Percentiles rank a stretch among this genome's conserved stretches.
phyloP scores from a whole-genome alignment of 2,329 filamentous ascomycete species.

The Colletotrichum sp. region DNA sequence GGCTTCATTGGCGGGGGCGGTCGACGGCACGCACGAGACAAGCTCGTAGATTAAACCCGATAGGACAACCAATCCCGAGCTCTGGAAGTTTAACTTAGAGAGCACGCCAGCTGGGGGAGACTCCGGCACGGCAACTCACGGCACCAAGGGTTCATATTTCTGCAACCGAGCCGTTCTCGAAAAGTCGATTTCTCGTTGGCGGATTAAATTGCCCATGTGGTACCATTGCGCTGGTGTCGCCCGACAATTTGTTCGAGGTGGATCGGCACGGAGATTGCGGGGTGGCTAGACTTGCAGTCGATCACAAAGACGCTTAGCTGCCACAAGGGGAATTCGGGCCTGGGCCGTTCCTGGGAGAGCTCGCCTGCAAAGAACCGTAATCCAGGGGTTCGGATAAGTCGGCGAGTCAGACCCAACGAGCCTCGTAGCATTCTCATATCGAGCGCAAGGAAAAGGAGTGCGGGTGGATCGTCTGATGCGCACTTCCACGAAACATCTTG shows the following conservation, averaged over 20 bases:
- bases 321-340: not conserved
- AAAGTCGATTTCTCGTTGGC: slow-evolving; percentile 1
- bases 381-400: not conserved
- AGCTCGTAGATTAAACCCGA: not conserved
- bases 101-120: not conserved
- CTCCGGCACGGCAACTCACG: not conserved
- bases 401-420: not conserved
- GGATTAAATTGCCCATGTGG: slow-evolving; percentile 1
- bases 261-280: not conserved
- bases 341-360: not conserved
- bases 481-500: not conserved
- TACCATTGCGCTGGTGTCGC: not conserved
- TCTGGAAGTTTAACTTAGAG: not conserved
- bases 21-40: not conserved
- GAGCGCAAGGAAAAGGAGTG: not conserved
- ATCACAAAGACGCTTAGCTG: not conserved
- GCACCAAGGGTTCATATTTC: not conserved
- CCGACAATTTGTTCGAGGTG: not conserved
- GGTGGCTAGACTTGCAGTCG: not conserved
- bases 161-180: not conserved
- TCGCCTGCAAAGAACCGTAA: not conserved
- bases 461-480: not conserved
- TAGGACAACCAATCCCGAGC: slow-evolving; percentile 1
- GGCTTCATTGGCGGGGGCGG: slow-evolving; percentile 2
- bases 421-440: not conserved